A percentile compares a stretch with the other conserved stretches of the same genome.
Conservation (phyloP, 306 rosid species). For the Vigna reflexopilosa region DNA sequence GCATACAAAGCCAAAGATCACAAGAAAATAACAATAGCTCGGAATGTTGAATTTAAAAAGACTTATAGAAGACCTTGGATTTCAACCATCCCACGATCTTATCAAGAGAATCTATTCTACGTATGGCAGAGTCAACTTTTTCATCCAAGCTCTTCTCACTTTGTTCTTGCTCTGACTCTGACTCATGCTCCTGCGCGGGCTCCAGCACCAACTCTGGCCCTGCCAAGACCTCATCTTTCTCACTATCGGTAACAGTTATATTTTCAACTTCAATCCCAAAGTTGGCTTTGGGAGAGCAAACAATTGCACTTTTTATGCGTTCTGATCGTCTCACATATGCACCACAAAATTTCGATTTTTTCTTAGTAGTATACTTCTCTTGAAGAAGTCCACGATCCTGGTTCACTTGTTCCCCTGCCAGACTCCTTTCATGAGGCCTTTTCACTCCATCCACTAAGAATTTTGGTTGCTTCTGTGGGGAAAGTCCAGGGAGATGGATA, state of each 20-base stretch:
- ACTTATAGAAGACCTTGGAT: slow-evolving; percentile 54
- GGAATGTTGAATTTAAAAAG: not conserved
- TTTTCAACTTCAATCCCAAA: slow-evolving; percentile 42
- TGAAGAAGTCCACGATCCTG: slow-evolving; percentile 10
- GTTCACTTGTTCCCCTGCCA: slow-evolving; percentile 17
- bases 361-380: slow-evolving; percentile 43
- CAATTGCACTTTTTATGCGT: slow-evolving; percentile 51
- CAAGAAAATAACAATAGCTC: slow-evolving; percentile 15
- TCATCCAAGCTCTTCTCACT: slow-evolving; percentile 49
- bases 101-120: slow-evolving; percentile 52
- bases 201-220: slow-evolving; percentile 24
- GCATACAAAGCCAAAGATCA: not conserved
- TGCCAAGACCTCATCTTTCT: slow-evolving; percentile 46
- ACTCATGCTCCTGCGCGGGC: slow-evolving; percentile 21
- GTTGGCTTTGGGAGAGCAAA: slow-evolving; percentile 15
- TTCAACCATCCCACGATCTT: slow-evolving; percentile 43
- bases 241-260: slow-evolving; percentile 42
- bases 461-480: slow-evolving; percentile 4
- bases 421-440: not conserved
- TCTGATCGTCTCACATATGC: slow-evolving; percentile 59
- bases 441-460: slow-evolving; percentile 13
- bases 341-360: slow-evolving; percentile 19
- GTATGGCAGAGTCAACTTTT: slow-evolving; percentile 52
- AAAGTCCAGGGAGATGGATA: not conserved
- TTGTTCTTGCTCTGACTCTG: slow-evolving; percentile 34